Conservation (phyloP, 352 stramenopile genomes). For the Elongisporangium prolatum region DNA sequence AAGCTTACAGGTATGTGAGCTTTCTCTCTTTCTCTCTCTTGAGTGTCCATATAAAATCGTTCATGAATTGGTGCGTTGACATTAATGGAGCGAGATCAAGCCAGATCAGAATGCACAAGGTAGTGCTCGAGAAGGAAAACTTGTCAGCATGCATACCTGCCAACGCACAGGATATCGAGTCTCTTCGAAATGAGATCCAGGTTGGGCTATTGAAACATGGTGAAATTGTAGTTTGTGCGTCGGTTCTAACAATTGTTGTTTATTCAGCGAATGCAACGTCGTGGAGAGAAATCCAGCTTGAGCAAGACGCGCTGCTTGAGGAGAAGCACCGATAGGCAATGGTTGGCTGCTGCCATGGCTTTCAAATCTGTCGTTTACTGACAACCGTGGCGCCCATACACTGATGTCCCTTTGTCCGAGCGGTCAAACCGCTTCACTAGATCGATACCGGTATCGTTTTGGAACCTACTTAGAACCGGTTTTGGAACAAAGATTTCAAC, state of each 20-base stretch:
- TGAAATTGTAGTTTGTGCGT: too few species aligned
- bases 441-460: too few species aligned
- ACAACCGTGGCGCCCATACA: too few species aligned
- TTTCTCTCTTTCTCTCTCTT: background rate
- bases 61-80: background rate
- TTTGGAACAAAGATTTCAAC: too few species aligned
- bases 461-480: background rate
- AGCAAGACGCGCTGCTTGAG: conserved; percentile 69
- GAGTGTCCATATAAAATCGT: background rate
- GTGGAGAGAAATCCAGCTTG: conserved; percentile 74
- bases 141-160: conserved; percentile 28
- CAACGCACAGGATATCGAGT: conserved; percentile 46
- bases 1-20: conserved; percentile 38
- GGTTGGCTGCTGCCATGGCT: too few species aligned
- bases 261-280: conserved; percentile 53
- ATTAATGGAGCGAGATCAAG: conserved; percentile 72
- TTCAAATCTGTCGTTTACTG: too few species aligned
- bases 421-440: too few species aligned
- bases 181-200: conserved; percentile 47
- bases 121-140: conserved; percentile 66
- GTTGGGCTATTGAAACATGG: too few species aligned
- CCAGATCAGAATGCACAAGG: conserved; percentile 61
- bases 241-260: too few species aligned
- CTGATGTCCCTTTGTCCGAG: too few species aligned
- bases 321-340: conserved; percentile 85